Base-by-base conservation (phyloP, 2,329 filamentous ascomycete species). In the Claviceps cyperi region DNA sequence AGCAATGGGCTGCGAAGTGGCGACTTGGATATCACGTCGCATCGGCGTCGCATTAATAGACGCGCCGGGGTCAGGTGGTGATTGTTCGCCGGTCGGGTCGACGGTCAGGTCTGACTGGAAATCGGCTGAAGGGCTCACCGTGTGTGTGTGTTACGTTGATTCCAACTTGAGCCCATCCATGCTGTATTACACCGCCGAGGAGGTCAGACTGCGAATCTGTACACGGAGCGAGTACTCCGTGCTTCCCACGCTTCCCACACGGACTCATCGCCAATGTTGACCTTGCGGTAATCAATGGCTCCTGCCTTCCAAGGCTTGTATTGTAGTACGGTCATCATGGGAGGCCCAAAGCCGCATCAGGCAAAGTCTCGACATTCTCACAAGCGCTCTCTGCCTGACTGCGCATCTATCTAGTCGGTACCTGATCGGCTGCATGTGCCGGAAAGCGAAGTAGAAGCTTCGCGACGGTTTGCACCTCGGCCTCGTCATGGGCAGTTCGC, bases 1-100 rank as follows among this genome's bases (percentile, higher is more conserved):
- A 40, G 38, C 38, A 4, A 19, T 2, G 38, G 19, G 38, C 4
- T n/a, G 37, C 37, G 5, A 8, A 39, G 38, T 19, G 38, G n/a
- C 8, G 5, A 52, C 50, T 38, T 51, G 52, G 50, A 36, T 37
- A 52, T 50, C 50, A 52, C 49, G 54, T 54, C 47, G 50, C 45
- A 55, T 50, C 46, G 28, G 9, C 49, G 46, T 22, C 35, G 47
- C 21, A 32, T 35, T 47, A 41, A 39, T 19, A 41, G 47, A 51
- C 50, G 51, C 50, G 48, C 35, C 24, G 24, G 22, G 47, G 54
- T 55, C 52, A 50, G 46, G 48, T 52, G 50, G 52, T 46, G 46
- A 28, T 47, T 28, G 24, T 28, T 28, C 24, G 47, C 32, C 32
- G 43, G 40, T 21, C 28, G 39, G 17, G 43, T 28, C 24, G 24